Conservation (phyloP, 2,329 filamentous ascomycete species). For the Lasiodiplodia theobromae region DNA sequence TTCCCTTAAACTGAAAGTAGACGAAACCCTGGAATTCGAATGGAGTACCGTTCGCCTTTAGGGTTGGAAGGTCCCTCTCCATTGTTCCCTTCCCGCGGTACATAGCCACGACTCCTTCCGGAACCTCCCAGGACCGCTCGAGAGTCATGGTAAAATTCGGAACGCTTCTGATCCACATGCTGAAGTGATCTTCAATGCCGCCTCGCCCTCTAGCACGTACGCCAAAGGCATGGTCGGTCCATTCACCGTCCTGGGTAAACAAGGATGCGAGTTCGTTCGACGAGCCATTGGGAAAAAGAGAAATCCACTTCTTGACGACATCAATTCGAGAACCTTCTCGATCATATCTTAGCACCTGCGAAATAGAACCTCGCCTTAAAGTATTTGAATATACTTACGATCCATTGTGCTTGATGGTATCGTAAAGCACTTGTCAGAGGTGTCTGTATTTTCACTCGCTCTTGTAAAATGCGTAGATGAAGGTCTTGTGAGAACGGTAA, state of each 20-base stretch:
- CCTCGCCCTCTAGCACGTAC: not conserved
- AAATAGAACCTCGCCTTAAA: too few species aligned
- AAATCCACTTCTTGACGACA: too few species aligned
- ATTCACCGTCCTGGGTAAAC: not conserved
- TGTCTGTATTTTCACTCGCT: too few species aligned
- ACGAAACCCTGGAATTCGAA: not conserved
- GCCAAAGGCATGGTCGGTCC: not conserved
- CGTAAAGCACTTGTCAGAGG: too few species aligned
- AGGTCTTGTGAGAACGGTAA: too few species aligned
- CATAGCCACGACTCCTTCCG: not conserved
- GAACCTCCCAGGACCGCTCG: not conserved
- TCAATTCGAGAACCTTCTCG: too few species aligned
- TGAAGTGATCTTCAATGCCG: not conserved
- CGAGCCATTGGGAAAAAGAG: not conserved
- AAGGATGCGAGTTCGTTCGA: not conserved
- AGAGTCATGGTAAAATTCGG: not conserved
- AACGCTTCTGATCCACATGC: not conserved
- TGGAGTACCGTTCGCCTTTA: not conserved
- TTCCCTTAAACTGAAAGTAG: not conserved
- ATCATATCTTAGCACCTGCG: too few species aligned
- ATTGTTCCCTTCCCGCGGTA: not conserved
- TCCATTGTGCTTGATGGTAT: too few species aligned
- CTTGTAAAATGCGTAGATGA: too few species aligned
- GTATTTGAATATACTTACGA: too few species aligned
- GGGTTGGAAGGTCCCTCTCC: not conserved